A percentile compares a stretch with the other conserved stretches of the same genome.
Evolutionary conservation across 1,139 yeast species (phyloP).

Genomic region (Yamadazyma spencermartinsiae): DNA sequence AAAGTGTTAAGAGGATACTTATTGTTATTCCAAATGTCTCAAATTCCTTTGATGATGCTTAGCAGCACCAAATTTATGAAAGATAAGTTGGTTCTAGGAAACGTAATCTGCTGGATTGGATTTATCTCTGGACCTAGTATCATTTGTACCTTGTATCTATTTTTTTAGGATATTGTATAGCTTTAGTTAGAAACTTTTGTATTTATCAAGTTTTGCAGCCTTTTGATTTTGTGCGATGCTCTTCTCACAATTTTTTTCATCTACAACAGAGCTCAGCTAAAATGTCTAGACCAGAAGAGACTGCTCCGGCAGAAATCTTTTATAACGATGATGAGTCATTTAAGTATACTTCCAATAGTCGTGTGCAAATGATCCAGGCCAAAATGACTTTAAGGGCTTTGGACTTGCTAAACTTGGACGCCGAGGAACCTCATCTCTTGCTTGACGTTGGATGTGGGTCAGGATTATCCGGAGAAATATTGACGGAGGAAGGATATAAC

Average conservation of each 20-base stretch:
- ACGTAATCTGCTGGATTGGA: conserved; percentile 88
- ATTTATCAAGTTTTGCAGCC: conserved; percentile 4
- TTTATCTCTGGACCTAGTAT: conserved; percentile 88
- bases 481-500: conserved; percentile 88
- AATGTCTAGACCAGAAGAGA: conserved; percentile 97
- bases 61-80: conserved; percentile 53
- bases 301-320: conserved; percentile 97
- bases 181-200: too few species aligned
- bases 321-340: conserved; percentile 87
- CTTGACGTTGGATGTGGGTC: conserved; percentile 98
- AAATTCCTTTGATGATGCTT: conserved; percentile 63
- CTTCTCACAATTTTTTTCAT: conserved; percentile 2
- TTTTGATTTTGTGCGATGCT: neutral
- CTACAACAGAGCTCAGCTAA: neutral
- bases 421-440: conserved; percentile 65
- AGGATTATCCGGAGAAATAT: conserved; percentile 91
- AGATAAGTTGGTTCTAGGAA: conserved; percentile 65
- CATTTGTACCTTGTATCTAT: conserved; percentile 79
- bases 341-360: conserved; percentile 88
- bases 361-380: conserved; percentile 98
- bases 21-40: conserved; percentile 79
- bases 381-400: conserved; percentile 94
- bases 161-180: too few species aligned
- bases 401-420: conserved; percentile 72
- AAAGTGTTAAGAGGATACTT: conserved; percentile 78